Conservation (phyloP, 2,329 filamentous ascomycete genomes). For the Penicillium sp. region DNA sequence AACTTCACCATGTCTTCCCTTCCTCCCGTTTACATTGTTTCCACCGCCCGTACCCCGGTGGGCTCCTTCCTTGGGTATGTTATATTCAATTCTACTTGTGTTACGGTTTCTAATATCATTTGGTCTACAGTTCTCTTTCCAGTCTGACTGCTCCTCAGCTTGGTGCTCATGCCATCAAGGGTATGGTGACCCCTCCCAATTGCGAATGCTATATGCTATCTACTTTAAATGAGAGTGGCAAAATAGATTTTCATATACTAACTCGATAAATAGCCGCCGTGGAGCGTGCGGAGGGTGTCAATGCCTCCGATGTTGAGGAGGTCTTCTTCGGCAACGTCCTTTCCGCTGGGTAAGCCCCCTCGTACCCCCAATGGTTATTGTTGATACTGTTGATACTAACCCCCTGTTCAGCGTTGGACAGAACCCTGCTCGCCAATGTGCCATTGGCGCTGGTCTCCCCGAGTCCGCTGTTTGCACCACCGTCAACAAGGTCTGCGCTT, state of each 20-base stretch:
- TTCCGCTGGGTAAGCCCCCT: constrained; percentile 75
- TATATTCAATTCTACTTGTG: not conserved
- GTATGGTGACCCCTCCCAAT: constrained; percentile 47
- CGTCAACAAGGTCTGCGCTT: constrained; percentile 99
- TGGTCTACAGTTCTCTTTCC: constrained; percentile 70
- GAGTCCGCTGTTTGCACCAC: constrained; percentile 82
- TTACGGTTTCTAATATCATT: not conserved
- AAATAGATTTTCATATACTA: not conserved
- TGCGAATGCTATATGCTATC: not conserved
- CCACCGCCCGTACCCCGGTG: constrained; percentile 83
- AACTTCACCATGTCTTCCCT: constrained; percentile 66
- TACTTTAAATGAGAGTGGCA: not conserved
- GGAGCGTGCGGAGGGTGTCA: constrained; percentile 80
- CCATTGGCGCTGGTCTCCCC: constrained; percentile 81
- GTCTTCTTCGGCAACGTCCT: constrained; percentile 98
- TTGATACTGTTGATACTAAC: constrained; percentile 11
- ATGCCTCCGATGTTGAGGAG: constrained; percentile 87
- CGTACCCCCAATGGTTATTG: not conserved
- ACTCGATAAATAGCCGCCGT: constrained; percentile 62
- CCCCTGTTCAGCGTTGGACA: constrained; percentile 72
- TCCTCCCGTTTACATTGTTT: constrained; percentile 93
- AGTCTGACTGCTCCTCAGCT: constrained; percentile 84
- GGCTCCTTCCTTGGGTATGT: constrained; percentile 90
- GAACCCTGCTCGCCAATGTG: constrained; percentile 93
- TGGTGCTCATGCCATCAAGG: constrained; percentile 88